Base-by-base conservation (phyloP, 208 protist species). In the Herpetomonas muscarum region DNA sequence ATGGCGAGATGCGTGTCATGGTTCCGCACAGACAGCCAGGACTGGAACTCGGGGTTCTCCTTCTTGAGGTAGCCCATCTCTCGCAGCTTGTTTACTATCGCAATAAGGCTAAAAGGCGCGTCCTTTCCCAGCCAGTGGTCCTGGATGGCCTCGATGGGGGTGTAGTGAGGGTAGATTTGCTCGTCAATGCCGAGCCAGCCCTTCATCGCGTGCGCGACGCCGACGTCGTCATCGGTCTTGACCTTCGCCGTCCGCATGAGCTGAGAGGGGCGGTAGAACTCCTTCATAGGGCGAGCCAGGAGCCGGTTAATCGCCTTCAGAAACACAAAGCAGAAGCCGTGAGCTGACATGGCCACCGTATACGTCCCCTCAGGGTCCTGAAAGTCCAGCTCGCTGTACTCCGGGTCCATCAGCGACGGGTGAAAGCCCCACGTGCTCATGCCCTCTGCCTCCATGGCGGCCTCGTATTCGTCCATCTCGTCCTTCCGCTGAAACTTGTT, bases 371-470 rank as follows among this genome's bases (percentile, higher is more conserved):
- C 74, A 3, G 88, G 85, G 31, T 95, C 88, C 57, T 90, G 25
- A 47, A 77, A 89, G 67, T 95, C 85, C 1, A 90, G 34, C 12
- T 78, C 67, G 61, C 76, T 89, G 62, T 87, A 92, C 61, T 95
- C 88, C 10, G 81, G 80, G 56, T 91, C 81, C 83, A 95, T 92
- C 21, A 95, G 52, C 6, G 73, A 55, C 1, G 84, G 81, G 55
- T 95, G 88, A 58, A 85, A 95, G 34, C 88, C 85, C 88, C 88
- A 95, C 41, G 74, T 85, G 56, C 77, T 92, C 79, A 89, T 86
- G 13, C 81, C 83, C 57, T 89, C 70, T 54, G 64, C 70, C 37
- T 74, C 70, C 76, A 87, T 74, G 28, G 76, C 55, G 15, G 73
- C 34, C 68, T 90, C 81, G 48, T 90, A 94, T 66, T 91, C 87